A percentile compares a stretch with the other conserved stretches of the same genome.
These are phyloP conservation scores for Fusarium guadeloupense DNA, from an alignment of 2,329 filamentous ascomycete species.

Conservation along the genomic window DNA sequence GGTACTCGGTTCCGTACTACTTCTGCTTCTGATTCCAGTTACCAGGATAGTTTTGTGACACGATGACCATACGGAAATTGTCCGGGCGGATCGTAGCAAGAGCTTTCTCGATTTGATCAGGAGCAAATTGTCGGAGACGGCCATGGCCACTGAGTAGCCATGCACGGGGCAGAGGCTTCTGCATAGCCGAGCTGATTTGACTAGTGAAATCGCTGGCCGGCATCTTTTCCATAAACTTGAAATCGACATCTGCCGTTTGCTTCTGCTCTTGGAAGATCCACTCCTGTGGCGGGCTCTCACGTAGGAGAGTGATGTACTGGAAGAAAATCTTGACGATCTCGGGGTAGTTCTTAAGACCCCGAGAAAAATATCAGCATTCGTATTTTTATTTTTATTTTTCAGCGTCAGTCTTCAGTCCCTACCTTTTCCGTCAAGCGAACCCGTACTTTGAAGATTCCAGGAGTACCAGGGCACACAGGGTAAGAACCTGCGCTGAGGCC, in stretches of 20 bases:
- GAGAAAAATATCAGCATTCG: constrained; percentile 28
- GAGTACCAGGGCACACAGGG: constrained; percentile 77
- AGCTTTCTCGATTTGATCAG: constrained; percentile 77
- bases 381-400: not conserved
- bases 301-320: constrained; percentile 89
- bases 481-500: constrained; percentile 80
- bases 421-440: constrained; percentile 85
- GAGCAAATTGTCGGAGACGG: constrained; percentile 81
- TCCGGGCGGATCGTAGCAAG: constrained; percentile 81
- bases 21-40: constrained; percentile 89
- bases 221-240: constrained; percentile 93
- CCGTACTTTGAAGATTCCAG: constrained; percentile 81
- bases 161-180: constrained; percentile 85
- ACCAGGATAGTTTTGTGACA: constrained; percentile 85
- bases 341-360: constrained; percentile 79
- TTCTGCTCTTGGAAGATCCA: constrained; percentile 97
- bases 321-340: constrained; percentile 87
- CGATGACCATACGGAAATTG: constrained; percentile 86
- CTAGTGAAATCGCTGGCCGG: constrained; percentile 91
- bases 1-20: constrained; percentile 98
- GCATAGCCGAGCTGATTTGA: constrained; percentile 86
- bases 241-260: constrained; percentile 89
- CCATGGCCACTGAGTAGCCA: constrained; percentile 85
- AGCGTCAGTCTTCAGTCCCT: constrained; percentile 35
- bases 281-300: constrained; percentile 80